Conservation (phyloP, 331 rosid species). For the Arachis monticola region DNA sequence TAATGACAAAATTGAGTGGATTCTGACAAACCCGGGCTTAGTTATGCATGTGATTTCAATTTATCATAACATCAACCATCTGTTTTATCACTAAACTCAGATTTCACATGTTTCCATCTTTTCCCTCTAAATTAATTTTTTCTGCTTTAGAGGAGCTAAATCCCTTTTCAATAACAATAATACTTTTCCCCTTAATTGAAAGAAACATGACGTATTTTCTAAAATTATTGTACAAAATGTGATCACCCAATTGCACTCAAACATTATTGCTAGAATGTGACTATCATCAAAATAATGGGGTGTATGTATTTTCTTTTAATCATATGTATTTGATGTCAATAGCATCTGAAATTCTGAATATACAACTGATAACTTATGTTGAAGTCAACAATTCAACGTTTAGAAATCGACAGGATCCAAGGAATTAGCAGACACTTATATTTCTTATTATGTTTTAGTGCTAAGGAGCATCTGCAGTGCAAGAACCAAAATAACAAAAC, state of each 20-base stretch:
- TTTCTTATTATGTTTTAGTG: slow-evolving; percentile 2
- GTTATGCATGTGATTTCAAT: neutral
- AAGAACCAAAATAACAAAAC: slow-evolving; percentile 10
- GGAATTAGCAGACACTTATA: slow-evolving; percentile 18
- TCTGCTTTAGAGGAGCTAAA: neutral
- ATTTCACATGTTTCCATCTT: neutral
- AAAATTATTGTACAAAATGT: neutral
- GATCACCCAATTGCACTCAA: neutral
- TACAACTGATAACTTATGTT: slow-evolving; percentile 2
- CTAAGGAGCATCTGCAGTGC: neutral
- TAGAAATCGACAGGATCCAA: slow-evolving; percentile 2
- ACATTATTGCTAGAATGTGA: neutral
- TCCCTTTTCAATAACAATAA: neutral
- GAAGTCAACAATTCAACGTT: slow-evolving; percentile 28
- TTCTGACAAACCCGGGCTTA: neutral
- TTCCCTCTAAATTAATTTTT: neutral
- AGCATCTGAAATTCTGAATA: slow-evolving; percentile 1
- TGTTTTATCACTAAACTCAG: neutral
- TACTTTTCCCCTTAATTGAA: neutral
- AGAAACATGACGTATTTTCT: neutral
- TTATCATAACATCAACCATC: neutral
- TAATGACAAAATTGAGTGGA: neutral
- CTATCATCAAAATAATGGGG: neutral
- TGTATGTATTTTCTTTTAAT: neutral
- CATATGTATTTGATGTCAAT: slow-evolving; percentile 6